These are phyloP conservation scores for Trichosporon sp. DNA, from an alignment of 1,284 basidiomycete species.

Conservation along the genomic window DNA sequence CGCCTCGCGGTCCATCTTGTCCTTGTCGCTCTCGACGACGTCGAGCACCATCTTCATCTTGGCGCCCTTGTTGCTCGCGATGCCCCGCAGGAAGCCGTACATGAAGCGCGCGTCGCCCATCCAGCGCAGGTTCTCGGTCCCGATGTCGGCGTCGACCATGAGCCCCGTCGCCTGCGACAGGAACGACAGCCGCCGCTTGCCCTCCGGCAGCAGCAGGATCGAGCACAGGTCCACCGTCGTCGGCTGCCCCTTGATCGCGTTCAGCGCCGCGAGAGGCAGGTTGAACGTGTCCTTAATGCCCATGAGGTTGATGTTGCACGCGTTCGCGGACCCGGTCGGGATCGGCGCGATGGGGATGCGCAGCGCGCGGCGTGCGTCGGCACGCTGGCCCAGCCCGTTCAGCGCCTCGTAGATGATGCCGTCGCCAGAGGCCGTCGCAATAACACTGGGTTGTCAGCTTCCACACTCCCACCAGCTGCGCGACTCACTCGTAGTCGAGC, in stretches of 20 bases:
- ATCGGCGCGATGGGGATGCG: constrained; percentile 75
- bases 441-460: constrained; percentile 51
- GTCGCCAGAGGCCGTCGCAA: constrained; percentile 84
- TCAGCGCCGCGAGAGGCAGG: constrained; percentile 68
- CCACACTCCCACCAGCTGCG: neutral
- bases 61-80: constrained; percentile 63
- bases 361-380: constrained; percentile 66
- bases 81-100: constrained; percentile 73
- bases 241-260: constrained; percentile 75
- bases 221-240: constrained; percentile 80
- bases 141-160: constrained; percentile 81
- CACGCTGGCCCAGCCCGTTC: constrained; percentile 78
- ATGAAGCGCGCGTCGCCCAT: constrained; percentile 89
- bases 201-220: constrained; percentile 51
- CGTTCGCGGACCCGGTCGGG: constrained; percentile 62
- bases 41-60: constrained; percentile 69
- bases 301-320: constrained; percentile 48
- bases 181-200: constrained; percentile 65
- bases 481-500: constrained; percentile 60
- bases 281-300: constrained; percentile 63
- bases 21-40: constrained; percentile 66
- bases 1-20: constrained; percentile 57
- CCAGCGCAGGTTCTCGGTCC: constrained; percentile 84
- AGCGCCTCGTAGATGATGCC: constrained; percentile 86
- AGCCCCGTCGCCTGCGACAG: constrained; percentile 83